Conservation (phyloP, 371 early-diverging fungal species). For the Phascolomyces articulosus region DNA sequence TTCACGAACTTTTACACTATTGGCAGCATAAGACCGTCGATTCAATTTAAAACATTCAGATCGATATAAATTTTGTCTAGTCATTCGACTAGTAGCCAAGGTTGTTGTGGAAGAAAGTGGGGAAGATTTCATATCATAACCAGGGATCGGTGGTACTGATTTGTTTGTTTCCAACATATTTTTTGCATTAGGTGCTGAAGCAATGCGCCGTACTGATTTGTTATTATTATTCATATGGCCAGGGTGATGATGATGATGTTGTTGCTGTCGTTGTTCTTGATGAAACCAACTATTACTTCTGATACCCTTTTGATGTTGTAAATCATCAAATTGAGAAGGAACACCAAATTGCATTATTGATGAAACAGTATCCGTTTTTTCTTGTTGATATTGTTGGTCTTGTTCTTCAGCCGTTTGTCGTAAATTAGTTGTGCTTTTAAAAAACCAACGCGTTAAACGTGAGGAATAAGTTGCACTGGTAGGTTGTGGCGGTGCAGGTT, state of each 20-base stretch:
- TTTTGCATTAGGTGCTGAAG: conserved; percentile 43
- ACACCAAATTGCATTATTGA: conserved; percentile 5
- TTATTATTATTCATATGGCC: not conserved
- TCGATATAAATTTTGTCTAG: not conserved
- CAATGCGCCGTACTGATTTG: conserved; percentile 35
- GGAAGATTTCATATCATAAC: not conserved
- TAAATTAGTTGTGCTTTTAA: not conserved
- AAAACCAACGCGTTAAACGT: conserved; percentile 11
- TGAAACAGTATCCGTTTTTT: not conserved
- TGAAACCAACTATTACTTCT: conserved; percentile 28
- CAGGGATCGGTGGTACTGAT: conserved; percentile 7
- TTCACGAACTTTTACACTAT: conserved; percentile 78
- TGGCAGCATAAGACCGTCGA: conserved; percentile 77
- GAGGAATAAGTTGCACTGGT: conserved; percentile 11
- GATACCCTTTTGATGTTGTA: conserved; percentile 17
- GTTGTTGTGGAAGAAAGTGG: conserved; percentile 14
- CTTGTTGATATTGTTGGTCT: too few relatives aligned
- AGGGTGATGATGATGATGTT: not conserved
- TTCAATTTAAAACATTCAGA: conserved; percentile 1
- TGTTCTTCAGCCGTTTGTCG: not conserved
- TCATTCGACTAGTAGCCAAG: not conserved
- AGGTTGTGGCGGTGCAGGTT: conserved; percentile 11
- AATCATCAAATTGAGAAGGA: conserved; percentile 18
- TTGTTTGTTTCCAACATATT: conserved; percentile 20
- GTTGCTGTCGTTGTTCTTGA: not conserved